Evolutionary conservation across 495 filamentous ascomycete genomes (phyloP).

Genomic region (Aspergillus baeticus): DNA sequence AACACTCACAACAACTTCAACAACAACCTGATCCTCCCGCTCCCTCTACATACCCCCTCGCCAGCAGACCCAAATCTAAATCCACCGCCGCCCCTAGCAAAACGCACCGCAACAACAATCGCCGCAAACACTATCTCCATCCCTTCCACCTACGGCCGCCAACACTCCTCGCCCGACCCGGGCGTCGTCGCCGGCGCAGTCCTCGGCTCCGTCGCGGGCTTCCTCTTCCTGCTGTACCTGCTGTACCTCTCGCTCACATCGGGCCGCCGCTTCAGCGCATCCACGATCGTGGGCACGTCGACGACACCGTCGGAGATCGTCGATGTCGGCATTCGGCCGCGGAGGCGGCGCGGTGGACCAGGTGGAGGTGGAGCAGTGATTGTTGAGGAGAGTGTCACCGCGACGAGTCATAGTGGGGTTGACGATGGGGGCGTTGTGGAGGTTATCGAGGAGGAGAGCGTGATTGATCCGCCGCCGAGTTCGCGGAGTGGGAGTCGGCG

Average conservation of each 20-base stretch:
- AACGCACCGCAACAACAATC: conserved; percentile 8
- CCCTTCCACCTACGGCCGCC: conserved; percentile 66
- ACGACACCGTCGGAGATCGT: conserved; percentile 17
- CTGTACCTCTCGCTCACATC: conserved; percentile 67
- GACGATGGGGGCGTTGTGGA: conserved; percentile 31
- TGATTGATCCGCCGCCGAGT: conserved; percentile 6
- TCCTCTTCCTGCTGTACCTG: conserved; percentile 73
- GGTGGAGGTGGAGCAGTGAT: background rate
- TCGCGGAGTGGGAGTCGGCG: background rate
- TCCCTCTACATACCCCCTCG: too few relatives aligned
- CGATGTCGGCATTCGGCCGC: conserved; percentile 6
- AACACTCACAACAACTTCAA: background rate
- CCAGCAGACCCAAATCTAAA: too few relatives aligned
- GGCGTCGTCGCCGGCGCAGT: conserved; percentile 83
- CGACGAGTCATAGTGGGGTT: conserved; percentile 10
- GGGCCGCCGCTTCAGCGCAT: conserved; percentile 27
- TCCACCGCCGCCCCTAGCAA: conserved; percentile 14
- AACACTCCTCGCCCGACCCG: conserved; percentile 57
- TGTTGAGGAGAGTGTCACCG: conserved; percentile 27
- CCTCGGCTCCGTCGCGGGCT: conserved; percentile 78
- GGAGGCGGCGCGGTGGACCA: background rate
- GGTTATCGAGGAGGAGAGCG: conserved; percentile 34
- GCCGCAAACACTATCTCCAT: conserved; percentile 47
- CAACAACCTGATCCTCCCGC: background rate
- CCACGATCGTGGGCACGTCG: conserved; percentile 27